Conservation (phyloP, 495 filamentous ascomycete species). For the Podospora bellae-mahoneyi region DNA sequence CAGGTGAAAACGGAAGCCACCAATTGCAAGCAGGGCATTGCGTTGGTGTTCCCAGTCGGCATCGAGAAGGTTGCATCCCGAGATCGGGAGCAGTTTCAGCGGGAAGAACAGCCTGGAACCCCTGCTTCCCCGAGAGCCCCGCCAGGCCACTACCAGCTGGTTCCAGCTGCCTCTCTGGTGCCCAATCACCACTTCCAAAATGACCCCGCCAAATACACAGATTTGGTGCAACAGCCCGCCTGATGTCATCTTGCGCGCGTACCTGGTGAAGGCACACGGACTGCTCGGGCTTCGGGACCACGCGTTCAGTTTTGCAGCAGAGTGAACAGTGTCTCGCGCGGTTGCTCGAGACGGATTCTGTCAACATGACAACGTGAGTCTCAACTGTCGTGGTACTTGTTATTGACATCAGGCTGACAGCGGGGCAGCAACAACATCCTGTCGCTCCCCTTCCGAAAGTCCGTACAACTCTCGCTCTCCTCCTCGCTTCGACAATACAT, state of each 20-base stretch:
- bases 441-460: conserved; percentile 80
- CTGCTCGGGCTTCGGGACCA: conserved; percentile 1
- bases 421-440: conserved; percentile 42
- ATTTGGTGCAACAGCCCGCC: conserved; percentile 9
- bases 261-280: neutral
- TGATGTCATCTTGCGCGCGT: conserved; percentile 14
- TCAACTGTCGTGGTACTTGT: neutral
- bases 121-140: too few relatives aligned
- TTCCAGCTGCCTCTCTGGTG: neutral
- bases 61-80: neutral
- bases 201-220: conserved; percentile 13
- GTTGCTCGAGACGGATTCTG: neutral
- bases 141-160: neutral
- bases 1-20: neutral
- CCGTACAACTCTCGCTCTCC: conserved; percentile 70
- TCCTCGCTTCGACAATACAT: conserved; percentile 92
- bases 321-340: neutral
- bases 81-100: neutral
- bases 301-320: neutral
- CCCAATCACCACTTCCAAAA: neutral
- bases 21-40: neutral
- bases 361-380: conserved; percentile 2
- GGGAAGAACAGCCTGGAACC: neutral
- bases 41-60: neutral
- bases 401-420: neutral